Evolutionary conservation across 495 filamentous ascomycete genomes (phyloP), one percentile per base, ranked within the genome.

Genomic region (Rusavskia elegans): DNA sequence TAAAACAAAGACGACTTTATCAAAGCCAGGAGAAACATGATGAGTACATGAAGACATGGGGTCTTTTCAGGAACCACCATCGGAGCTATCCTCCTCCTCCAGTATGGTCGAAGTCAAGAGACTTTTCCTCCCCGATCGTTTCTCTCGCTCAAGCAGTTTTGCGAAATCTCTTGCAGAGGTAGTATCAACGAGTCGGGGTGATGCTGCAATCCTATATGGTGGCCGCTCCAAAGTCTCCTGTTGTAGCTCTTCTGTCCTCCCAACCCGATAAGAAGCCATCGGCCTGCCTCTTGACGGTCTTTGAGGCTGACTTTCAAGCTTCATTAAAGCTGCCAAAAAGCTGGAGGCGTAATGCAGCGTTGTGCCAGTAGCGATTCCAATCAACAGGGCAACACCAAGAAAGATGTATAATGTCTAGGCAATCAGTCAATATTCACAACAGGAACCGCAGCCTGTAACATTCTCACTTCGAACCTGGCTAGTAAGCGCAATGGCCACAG

Each of bases 401-500:
- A 77, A 85, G 59, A 78, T 78, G 58, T 83, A 53, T 46, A 59
- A 45, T 45, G 53, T 59, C 52, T 25, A 55, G 41, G 45, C 50
- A 13, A 45, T 25, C 48, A 45, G 38, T 41, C 44, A 50, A 19
- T 23, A 40, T 52, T 5, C 9, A 35, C 9, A 5, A 13, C 32
- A 2, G 13, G 6, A 11, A 35, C 13, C 9, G 10, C 13, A 10
- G 32, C 8, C 32, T 35, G 32, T 14, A 3, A 35, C 8, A 25
- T 30, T 49, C 66, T 59, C 73, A 85, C 84, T 79, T 87, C 81
- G 50, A 85, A 72, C 61, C 71, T 80, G 21, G 66, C 65, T 1
- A 84, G 59, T 25, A 82, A 53, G 38, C 55, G 68, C 25, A 73
- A 51, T 10, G 72, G 71, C 19, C 70, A 58, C 41, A 68, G 56